Percentiles rank a stretch among this genome's conserved stretches.
These are phyloP conservation scores for Jatropha curcas DNA, from an alignment of 345 rosid genomes.

Conservation along the genomic window DNA sequence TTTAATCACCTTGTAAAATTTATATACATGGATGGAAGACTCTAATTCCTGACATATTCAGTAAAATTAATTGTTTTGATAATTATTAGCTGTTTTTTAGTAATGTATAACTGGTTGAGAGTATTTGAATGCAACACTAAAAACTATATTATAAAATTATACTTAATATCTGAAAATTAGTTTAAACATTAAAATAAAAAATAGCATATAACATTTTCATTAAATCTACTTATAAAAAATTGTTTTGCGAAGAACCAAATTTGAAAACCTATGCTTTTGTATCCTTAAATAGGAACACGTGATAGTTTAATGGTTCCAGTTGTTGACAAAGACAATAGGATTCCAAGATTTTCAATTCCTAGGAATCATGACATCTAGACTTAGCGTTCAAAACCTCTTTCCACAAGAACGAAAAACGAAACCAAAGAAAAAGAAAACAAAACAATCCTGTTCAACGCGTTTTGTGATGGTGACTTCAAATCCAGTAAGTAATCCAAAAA, in stretches of 20 bases:
- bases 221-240: neutral
- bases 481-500: neutral
- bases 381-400: neutral
- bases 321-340: neutral
- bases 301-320: neutral
- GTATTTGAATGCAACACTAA: too few relatives aligned
- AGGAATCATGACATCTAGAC: neutral
- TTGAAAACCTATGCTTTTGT: neutral
- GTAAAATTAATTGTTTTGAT: too few relatives aligned
- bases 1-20: too few relatives aligned
- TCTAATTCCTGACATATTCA: too few relatives aligned
- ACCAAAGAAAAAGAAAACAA: too few relatives aligned
- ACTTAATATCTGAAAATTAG: too few relatives aligned
- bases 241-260: neutral
- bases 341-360: neutral
- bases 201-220: neutral
- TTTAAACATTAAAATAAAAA: neutral
- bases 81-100: too few relatives aligned
- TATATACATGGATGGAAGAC: too few relatives aligned
- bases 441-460: neutral
- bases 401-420: too few relatives aligned
- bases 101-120: too few relatives aligned
- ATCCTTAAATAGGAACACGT: slow-evolving; percentile 1
- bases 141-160: too few relatives aligned
- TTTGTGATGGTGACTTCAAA: neutral